Percentiles rank a stretch among this genome's conserved stretches.
phyloP scores from a whole-genome alignment of 2,329 filamentous ascomycete species.

The Phialocephala subalpina region DNA sequence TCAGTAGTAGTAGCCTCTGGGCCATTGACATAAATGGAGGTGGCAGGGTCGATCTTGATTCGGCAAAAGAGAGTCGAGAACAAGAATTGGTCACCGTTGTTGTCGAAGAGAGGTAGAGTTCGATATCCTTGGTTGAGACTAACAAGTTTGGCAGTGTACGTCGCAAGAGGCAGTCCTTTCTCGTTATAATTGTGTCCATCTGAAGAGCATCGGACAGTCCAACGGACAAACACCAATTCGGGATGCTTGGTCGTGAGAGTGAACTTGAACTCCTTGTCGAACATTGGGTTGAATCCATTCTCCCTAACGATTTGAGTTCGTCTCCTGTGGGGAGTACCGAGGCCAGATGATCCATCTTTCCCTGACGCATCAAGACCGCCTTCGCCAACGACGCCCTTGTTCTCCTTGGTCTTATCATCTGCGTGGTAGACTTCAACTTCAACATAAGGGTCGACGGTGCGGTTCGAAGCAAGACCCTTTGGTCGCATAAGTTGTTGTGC shows the following conservation, averaged over 20 bases:
- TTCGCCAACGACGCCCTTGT: slow-evolving; percentile 72
- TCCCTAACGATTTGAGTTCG: slow-evolving; percentile 83
- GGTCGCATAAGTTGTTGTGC: slow-evolving; percentile 93
- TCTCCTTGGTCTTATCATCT: slow-evolving; percentile 91
- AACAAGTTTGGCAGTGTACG: slow-evolving; percentile 90
- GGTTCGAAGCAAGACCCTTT: slow-evolving; percentile 72
- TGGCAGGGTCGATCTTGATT: slow-evolving; percentile 71
- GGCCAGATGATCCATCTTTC: slow-evolving; percentile 70
- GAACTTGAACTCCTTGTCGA: slow-evolving; percentile 81
- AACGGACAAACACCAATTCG: slow-evolving; percentile 91
- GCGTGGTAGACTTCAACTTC: slow-evolving; percentile 95
- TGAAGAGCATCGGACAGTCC: slow-evolving; percentile 87
- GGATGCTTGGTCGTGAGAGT: slow-evolving; percentile 93
- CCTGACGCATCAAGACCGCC: slow-evolving; percentile 71
- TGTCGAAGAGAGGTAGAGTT: slow-evolving; percentile 87
- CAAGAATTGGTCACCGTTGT: slow-evolving; percentile 89
- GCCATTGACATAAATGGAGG: slow-evolving; percentile 63
- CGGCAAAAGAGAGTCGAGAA: slow-evolving; percentile 95
- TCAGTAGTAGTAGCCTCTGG: slow-evolving; percentile 50
- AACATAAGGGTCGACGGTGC: slow-evolving; percentile 89
- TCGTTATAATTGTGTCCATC: slow-evolving; percentile 77
- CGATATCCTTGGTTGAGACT: slow-evolving; percentile 92
- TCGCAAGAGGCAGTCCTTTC: slow-evolving; percentile 73
- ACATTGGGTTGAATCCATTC: slow-evolving; percentile 94
- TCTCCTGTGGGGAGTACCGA: slow-evolving; percentile 76